Evolutionary conservation across 1,284 basidiomycete genomes (phyloP), one percentile per base, ranked within the genome.

Genomic region (Trichosporon asahii): DNA sequence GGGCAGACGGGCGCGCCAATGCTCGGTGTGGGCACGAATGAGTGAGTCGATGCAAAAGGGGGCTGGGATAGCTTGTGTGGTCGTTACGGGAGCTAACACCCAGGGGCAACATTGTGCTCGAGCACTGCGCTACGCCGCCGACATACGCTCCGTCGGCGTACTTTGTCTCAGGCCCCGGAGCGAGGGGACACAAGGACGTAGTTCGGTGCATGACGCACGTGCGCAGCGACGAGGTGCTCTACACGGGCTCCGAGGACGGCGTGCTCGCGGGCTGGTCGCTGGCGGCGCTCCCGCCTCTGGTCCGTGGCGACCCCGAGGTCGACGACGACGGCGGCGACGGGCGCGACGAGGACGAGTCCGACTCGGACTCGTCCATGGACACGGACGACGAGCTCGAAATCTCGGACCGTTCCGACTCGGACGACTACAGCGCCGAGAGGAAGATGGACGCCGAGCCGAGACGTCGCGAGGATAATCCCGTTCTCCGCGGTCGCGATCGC

Each of bases 231-330:
- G 77, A 82, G 68, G 82, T 79, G 9, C 66, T 85, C 6, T 85
- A 83, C 74, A 84, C 83, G 0, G 84, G 84, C 0, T 81, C 79
- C 5, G 83, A 84, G 74, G 83, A 84, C 69, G 82, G 82, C 9
- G 78, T 84, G 3, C 74, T 85, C 11, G 80, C 79, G 15, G 82
- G 83, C 9, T 85, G 83, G 82, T 78, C 76, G n/a, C 72, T 85
- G 3, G 72, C 76, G 9, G 72, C 75, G 27, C 66, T 83, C 15
- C 74, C 77, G 6, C 68, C 76, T 3, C 71, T 83, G 44, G 6
- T 76, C 0, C 71, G 76, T 1, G 83, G 83, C 14, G 80, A 84
- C 68, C 74, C 75, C 3, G 77, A 76, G 7, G 49, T 81, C 9
- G 83, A 84, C 66, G 76, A 81, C 64, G 77, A 80, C 70, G 80